phyloP scores from a whole-genome alignment of 306 rosid species.

The Rosa chinensis region DNA sequence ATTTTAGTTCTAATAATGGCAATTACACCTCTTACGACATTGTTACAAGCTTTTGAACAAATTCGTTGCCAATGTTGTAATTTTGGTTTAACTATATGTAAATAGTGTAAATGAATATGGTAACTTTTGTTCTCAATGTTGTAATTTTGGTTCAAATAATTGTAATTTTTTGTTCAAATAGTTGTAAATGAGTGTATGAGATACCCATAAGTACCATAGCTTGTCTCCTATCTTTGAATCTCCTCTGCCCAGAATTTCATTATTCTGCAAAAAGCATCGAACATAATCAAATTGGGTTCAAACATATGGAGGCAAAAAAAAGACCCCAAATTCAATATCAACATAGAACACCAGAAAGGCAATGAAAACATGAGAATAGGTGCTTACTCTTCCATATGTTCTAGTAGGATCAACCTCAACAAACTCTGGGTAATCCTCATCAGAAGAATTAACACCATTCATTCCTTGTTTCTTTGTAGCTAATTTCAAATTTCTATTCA shows the following conservation, averaged over 20 bases:
- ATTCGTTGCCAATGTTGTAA: too few relatives aligned
- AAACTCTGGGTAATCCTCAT: conserved; percentile 53
- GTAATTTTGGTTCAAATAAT: too few relatives aligned
- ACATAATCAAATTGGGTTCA: neutral
- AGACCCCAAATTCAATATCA: neutral
- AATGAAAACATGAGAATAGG: neutral
- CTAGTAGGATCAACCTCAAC: conserved; percentile 97
- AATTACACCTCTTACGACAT: too few relatives aligned
- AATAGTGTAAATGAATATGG: too few relatives aligned
- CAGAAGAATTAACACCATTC: conserved; percentile 54
- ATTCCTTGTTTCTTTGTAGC: conserved; percentile 41
- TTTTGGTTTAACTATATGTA: too few relatives aligned
- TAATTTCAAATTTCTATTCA: conserved; percentile 18
- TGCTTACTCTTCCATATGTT: conserved; percentile 94
- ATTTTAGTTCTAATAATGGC: too few relatives aligned
- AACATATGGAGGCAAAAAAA: conserved; percentile 19
- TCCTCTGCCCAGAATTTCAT: conserved; percentile 97
- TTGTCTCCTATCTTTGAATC: conserved; percentile 66
- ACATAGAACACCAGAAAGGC: conserved; percentile 19
- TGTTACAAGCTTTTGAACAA: too few relatives aligned
- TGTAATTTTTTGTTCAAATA: too few relatives aligned
- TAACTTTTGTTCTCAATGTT: too few relatives aligned
- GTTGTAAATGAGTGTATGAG: too few relatives aligned
- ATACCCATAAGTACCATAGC: too few relatives aligned
- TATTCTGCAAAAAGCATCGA: conserved; percentile 50